Evolutionary conservation across 148 eudicot species (phyloP), one percentile per base, ranked within the genome.

Genomic region (Pharnaceum exiguum): DNA sequence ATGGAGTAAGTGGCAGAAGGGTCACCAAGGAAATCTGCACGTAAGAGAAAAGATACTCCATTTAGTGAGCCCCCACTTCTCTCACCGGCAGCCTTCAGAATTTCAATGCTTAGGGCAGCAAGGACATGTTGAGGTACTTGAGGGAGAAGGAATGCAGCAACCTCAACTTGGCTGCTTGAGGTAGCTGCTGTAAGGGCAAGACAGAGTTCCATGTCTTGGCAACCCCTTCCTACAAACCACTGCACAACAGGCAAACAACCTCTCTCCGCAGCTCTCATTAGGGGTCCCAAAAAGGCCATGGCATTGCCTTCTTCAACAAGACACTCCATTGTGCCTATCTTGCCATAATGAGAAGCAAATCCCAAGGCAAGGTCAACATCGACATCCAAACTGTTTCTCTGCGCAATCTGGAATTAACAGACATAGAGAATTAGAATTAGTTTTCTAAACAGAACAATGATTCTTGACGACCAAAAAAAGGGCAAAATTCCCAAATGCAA

Each of bases 101-200:
- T 89, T 71, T 93, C 99, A 3, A 89, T 74, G 74, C 96, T 89
- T 45, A 89, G 95, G 63, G 99, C 96, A 0, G 95, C 79, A 0
- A 93, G 89, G 28, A 93, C 96, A n/a, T 85, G 96, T 10, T 78
- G 96, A 7, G 99, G 96, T 7, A 93, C 99, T 47, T 86, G 91
- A 15, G 99, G 95, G 18, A 93, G 95, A 59, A 93, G 95, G 79
- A 77, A 93, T 7, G 96, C 71, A 3, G 91, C 95, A 15, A 82
- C 77, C 51, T 76, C 85, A 13, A 93, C 82, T 62, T 89, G 96
- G 71, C 96, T 83, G 70, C 87, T 77, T 15, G 99, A 93, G 9
- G 99, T 93, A 59, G 99, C 99, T 4, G 99, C 96, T 0, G 99
- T 93, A 1, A 93, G 89, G 52, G 99, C 99, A 15, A 93, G 96